Evolutionary conservation across 2,329 filamentous ascomycete species (phyloP), one percentile per base, ranked within the genome.

Genomic region (Cercospora brassicicola): DNA sequence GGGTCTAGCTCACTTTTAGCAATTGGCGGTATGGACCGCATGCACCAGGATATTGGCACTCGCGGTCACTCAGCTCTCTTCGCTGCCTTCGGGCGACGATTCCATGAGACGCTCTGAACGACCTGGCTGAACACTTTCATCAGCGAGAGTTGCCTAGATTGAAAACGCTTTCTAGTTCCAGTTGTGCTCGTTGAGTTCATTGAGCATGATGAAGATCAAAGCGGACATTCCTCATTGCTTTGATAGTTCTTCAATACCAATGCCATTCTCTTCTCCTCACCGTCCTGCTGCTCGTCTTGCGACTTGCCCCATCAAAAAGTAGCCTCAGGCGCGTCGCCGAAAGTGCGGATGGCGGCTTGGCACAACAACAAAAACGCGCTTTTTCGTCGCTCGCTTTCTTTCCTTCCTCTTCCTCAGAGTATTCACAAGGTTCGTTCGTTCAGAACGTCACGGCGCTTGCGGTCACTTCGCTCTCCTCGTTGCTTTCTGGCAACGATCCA

Each of bases 61-160:
- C 18, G 55, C 55, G 55, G 30, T 59, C 55, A 36, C 55, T 33
- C 30, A 36, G 31, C 55, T 59, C 55, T 59, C 48, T 30, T 55
- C 55, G 55, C n/a, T 33, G 55, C 31, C 55, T 23, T 36, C n/a
- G 30, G 55, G 31, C 55, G 9, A 36, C 55, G 31, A 31, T 23
- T 15, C 18, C 30, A 36, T 59, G 55, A 36, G 55, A 59, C 13
- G 55, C 23, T 36, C 18, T 36, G 55, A 36, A 59, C 55, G 55
- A 59, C 8, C 55, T 59, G 55, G 55, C 55, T 59, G 55, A 30
- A 59, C 30, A 59, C 18, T 7, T 59, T 36, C 55, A 59, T 59
- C 55, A 36, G 55, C 55, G 6, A 18, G 55, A 59, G 55, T 59
- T 23, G 55, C 30, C 55, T 59, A 36, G n/a, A 59, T 59, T 15